Percentiles rank a stretch among this genome's conserved stretches.
Conservation (phyloP, 768 basidiomycete genomes). For the Podaxis rugospora region DNA sequence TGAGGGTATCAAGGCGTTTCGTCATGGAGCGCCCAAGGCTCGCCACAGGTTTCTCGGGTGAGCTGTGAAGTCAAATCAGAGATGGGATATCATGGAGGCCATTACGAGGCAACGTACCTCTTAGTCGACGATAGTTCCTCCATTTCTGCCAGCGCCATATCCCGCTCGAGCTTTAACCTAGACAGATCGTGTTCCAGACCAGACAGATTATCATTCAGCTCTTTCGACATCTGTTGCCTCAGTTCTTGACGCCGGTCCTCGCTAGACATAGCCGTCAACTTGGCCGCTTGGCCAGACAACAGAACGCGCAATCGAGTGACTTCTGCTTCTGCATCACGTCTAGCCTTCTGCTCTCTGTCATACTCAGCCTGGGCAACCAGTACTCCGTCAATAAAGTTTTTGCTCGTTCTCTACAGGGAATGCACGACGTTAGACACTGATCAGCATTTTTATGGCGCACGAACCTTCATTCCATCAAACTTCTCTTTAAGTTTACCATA, state of each 20-base stretch:
- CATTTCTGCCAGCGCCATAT: conserved; percentile 89
- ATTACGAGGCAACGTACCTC: conserved; percentile 43
- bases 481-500: conserved; percentile 63
- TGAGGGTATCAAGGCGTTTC: conserved; percentile 81
- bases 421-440: conserved; percentile 1
- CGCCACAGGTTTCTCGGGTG: conserved; percentile 33
- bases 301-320: conserved; percentile 81
- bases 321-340: conserved; percentile 90
- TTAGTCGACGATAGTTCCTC: conserved; percentile 80
- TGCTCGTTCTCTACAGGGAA: conserved; percentile 71
- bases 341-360: conserved; percentile 82
- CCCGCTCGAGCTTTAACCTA: conserved; percentile 83
- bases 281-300: conserved; percentile 85
- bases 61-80: conserved; percentile 17
- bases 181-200: conserved; percentile 84
- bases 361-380: conserved; percentile 93
- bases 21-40: conserved; percentile 70
- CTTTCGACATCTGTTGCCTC: conserved; percentile 73
- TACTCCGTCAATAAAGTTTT: conserved; percentile 88
- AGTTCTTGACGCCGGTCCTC: conserved; percentile 76
- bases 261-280: conserved; percentile 79
- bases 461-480: conserved; percentile 85
- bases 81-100: not conserved
- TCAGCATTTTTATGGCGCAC: conserved; percentile 16
- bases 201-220: conserved; percentile 70